Conservation (phyloP, 176 grass and related monocot species). For the Zea mays region Zm-B73-REFERENCE-NAM-5.0 NC_050097.1:9578501-9579000, state of each 20-base stretch:
- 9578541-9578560: conserved; percentile 9
- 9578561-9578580: conserved; percentile 22
- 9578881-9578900: too few species aligned
- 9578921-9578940: too few species aligned
- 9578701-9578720: conserved; percentile 21
- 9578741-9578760: not conserved
- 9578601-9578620: conserved; percentile 32
- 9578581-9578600: conserved; percentile 9
- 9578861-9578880: too few species aligned
- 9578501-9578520: conserved; percentile 48
- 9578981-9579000: too few species aligned
- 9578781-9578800: not conserved
- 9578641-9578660: conserved; percentile 8
- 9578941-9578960: too few species aligned
- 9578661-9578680: conserved; percentile 13
- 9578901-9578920: too few species aligned
- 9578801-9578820: not conserved
- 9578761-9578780: not conserved
- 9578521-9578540: not conserved
- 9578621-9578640: conserved; percentile 1
- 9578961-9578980: too few species aligned
- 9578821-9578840: too few species aligned
- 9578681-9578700: not conserved
- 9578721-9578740: not conserved
- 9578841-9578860: too few species aligned